These are phyloP conservation scores for Sarcocystis neurona DNA, from an alignment of 169 alveolate species.

Conservation along the genomic window DNA sequence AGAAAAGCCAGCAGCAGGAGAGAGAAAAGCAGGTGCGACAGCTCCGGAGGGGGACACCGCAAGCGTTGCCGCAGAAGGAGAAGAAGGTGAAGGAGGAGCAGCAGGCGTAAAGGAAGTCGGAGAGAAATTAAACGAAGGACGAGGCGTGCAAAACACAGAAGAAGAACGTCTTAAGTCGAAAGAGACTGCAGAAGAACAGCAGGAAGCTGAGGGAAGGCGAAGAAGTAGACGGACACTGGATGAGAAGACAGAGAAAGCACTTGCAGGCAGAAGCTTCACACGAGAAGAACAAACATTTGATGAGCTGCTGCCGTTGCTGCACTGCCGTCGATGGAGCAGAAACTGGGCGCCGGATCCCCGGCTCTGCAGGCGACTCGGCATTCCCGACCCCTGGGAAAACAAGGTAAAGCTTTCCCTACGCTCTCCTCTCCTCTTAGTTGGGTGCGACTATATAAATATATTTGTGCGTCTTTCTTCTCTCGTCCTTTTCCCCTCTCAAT, in stretches of 20 bases:
- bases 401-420: neutral
- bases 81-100: neutral
- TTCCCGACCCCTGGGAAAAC: slow-evolving; percentile 40
- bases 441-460: neutral
- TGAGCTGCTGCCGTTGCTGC: slow-evolving; percentile 28
- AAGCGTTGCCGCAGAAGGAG: neutral
- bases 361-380: slow-evolving; percentile 28
- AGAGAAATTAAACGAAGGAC: neutral
- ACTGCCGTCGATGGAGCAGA: neutral
- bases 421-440: neutral
- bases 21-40: too few species aligned
- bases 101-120: too few species aligned
- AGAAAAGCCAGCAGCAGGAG: neutral
- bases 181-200: neutral
- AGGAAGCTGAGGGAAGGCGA: too few species aligned
- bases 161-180: neutral
- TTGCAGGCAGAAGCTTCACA: too few species aligned
- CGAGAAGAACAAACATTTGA: neutral
- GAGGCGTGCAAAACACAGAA: neutral
- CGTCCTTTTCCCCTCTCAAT: neutral
- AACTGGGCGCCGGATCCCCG: slow-evolving; percentile 31
- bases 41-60: too few species aligned
- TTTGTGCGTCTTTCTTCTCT: neutral
- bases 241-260: neutral
- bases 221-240: neutral